Evolutionary conservation across 2,329 filamentous ascomycete species (phyloP), one percentile per base, ranked within the genome.

Genomic region (Tolypocladium tundrense): DNA sequence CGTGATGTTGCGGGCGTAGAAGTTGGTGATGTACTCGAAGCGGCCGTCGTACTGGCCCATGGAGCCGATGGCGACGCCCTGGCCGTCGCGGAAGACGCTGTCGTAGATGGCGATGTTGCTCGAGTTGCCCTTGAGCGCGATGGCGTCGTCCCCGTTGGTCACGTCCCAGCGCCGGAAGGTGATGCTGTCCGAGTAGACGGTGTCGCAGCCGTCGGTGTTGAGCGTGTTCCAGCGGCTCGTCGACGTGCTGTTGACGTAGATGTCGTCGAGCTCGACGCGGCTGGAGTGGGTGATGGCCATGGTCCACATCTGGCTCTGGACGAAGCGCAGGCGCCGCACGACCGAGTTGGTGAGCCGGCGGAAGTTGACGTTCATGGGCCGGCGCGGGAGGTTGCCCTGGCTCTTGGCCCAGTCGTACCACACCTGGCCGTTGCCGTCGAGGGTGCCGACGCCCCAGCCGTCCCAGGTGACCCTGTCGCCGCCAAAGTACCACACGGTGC

Each of bases 251-350:
- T 83, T 83, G 57, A 82, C 74, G 60, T 75, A 79, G 4, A 84
- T 80, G 59, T 79, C 73, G 54, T 79, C 71, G 8, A 84, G 69
- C 0, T 78, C 67, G 1, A 79, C 68, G 54, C 78, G 68, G 8
- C 75, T 60, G 3, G 77, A 78, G 64, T 78, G 69, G 11, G 78
- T 79, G 37, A 82, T 73, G 1, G 78, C 77, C 74, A 84, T 78
- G 0, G 79, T 79, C 76, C 82, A 85, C 82, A 85, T 85, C 68
- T 85, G 82, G 60, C 76, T 80, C 60, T 81, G 76, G 9, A 85
- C 68, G 60, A 82, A 83, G 2, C 72, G 71, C 19, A 84, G 59
- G 3, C 79, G 74, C 42, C 71, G 68, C 14, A 84, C 70, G 4
- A 77, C 65, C 0, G 77, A 77, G 63, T 83, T 77, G 6, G 68